Percentiles rank a stretch among this genome's conserved stretches.
These are phyloP conservation scores for Waltergamsia citrina DNA, from an alignment of 2,329 filamentous ascomycete genomes.

Conservation along the genomic window DNA sequence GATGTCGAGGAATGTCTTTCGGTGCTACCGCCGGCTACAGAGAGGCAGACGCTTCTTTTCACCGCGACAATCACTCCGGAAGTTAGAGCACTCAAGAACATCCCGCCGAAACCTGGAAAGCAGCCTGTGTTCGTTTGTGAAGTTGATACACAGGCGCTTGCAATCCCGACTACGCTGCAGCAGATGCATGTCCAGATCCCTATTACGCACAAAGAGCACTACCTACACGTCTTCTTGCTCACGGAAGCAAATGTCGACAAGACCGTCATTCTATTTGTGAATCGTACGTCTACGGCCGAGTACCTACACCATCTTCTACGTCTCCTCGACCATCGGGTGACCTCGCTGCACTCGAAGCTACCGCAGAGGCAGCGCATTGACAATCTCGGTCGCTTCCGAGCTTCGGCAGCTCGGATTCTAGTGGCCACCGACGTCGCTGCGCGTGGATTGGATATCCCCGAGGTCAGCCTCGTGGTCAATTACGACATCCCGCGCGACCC, in stretches of 20 bases:
- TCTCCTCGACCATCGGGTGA: slow-evolving; percentile 80
- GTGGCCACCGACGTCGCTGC: slow-evolving; percentile 94
- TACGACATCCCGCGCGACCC: slow-evolving; percentile 95
- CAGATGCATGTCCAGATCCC: slow-evolving; percentile 85
- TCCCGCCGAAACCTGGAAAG: slow-evolving; percentile 59
- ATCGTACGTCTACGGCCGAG: slow-evolving; percentile 80
- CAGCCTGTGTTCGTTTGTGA: slow-evolving; percentile 83
- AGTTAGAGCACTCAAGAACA: slow-evolving; percentile 75
- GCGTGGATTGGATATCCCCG: slow-evolving; percentile 89
- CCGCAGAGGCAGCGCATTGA: slow-evolving; percentile 76
- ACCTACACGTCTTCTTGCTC: slow-evolving; percentile 78
- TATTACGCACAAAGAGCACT: slow-evolving; percentile 89
- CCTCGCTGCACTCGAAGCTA: slow-evolving; percentile 79
- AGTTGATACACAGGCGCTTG: slow-evolving; percentile 64
- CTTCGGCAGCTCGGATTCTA: slow-evolving; percentile 77
- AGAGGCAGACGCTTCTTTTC: slow-evolving; percentile 90
- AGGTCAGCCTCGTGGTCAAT: slow-evolving; percentile 84
- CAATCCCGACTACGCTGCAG: slow-evolving; percentile 69
- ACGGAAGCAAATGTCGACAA: slow-evolving; percentile 68
- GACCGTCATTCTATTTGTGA: slow-evolving; percentile 88
- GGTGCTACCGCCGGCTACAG: slow-evolving; percentile 63
- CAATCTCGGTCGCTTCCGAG: slow-evolving; percentile 87
- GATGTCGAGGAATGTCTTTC: slow-evolving; percentile 85
- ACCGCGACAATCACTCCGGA: slow-evolving; percentile 93
- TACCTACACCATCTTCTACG: slow-evolving; percentile 83